Base-by-base conservation (phyloP, 306 rosid species). In the Herpetospermum pedunculosum region DNA sequence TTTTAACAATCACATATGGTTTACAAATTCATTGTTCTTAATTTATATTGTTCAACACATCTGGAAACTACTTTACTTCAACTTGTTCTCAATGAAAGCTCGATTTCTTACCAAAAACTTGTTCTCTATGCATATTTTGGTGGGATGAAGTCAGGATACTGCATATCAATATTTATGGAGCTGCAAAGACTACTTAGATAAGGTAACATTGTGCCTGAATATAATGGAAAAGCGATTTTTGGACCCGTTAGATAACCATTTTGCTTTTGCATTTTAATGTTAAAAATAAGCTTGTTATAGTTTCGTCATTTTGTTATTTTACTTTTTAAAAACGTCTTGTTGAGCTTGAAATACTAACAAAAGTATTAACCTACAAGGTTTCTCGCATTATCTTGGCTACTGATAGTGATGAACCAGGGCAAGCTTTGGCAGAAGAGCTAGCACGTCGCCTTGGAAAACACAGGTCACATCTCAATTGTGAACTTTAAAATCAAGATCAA, bases 131-230 rank as follows among this genome's bases (percentile, higher is more conserved):
- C 48, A 65, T 40, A 19, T 55, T 6, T 72, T 49, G n/a, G 37
- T 40, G 58, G 59, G 64, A 58, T 81, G 80, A 87, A 80, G 58
- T 71, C 82, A 91, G 98, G 98, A 89, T 81, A 78, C 77, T 35
- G 88, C 89, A 77, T 93, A 43, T 81, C 91, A 73, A 77, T 93
- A 85, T 83, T 73, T 91, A 52, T 88, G 97, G 96, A 89, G 82
- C 76, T 86, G 91, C 86, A 90, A 81, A 82, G 88, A 74, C 44
- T 79, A 83, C 82, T 81, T 89, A 77, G 94, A 93, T 81, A 87
- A 89, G 93, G 97, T 90, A 81, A 5, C 73, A 54, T 28, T 52
- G 41, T 71, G 19, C 52, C 69, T 71, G 48, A 71, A 75, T 64
- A 62, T 53, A 26, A 70, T 47, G 23, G 26, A 23, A 23, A 41